phyloP scores from a whole-genome alignment of 495 filamentous ascomycete genomes.

The Lasiosphaeriaceae sp. region DNA sequence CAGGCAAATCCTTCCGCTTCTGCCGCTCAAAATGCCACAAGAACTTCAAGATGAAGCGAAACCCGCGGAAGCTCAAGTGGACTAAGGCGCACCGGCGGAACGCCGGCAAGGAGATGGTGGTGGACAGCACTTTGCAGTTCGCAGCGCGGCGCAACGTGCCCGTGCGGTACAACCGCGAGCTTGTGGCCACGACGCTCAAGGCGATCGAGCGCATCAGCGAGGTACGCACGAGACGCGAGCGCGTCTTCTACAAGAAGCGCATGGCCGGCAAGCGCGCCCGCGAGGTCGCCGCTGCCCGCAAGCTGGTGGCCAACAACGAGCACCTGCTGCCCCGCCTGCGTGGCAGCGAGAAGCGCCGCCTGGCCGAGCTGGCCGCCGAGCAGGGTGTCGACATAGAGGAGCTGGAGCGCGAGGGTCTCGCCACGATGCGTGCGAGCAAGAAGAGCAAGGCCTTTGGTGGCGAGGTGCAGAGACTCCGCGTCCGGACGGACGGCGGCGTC shows the following conservation, averaged over 20 bases:
- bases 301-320: conserved; percentile 85
- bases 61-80: conserved; percentile 76
- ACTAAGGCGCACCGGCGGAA: conserved; percentile 78
- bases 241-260: conserved; percentile 85
- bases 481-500: conserved; percentile 64
- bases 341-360: conserved; percentile 49
- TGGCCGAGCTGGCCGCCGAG: conserved; percentile 49
- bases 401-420: conserved; percentile 38
- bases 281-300: conserved; percentile 72
- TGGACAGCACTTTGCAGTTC: conserved; percentile 91
- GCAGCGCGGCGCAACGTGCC: conserved; percentile 89
- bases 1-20: conserved; percentile 64
- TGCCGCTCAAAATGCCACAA: conserved; percentile 92
- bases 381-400: conserved; percentile 54
- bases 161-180: conserved; percentile 89
- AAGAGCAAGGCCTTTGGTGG: conserved; percentile 50
- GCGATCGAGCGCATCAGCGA: conserved; percentile 90
- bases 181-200: conserved; percentile 77
- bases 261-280: conserved; percentile 84
- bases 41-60: conserved; percentile 99
- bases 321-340: conserved; percentile 71
- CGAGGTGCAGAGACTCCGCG: conserved; percentile 58
- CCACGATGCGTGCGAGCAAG: conserved; percentile 25
- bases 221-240: conserved; percentile 77
- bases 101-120: conserved; percentile 84